Evolutionary conservation across 441 rosid species (phyloP).

Genomic region (Pelargonium citronellum): DNA sequence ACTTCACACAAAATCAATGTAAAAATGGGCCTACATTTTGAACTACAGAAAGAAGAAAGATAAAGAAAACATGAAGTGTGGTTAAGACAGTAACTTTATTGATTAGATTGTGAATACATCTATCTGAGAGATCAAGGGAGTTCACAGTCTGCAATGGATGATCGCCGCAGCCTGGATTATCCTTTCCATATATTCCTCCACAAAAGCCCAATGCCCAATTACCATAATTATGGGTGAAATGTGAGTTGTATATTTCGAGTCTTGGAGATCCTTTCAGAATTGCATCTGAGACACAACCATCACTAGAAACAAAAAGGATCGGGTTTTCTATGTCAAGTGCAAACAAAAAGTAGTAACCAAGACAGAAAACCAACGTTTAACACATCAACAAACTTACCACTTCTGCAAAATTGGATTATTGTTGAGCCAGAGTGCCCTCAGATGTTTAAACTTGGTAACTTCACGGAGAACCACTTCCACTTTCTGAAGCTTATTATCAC

Average conservation of each 20-base stretch:
- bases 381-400: conserved; percentile 38
- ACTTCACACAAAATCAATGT: background rate
- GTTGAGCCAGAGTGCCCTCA: conserved; percentile 82
- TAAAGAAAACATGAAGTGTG: background rate
- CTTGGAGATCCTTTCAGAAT: conserved; percentile 60
- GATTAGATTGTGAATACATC: conserved; percentile 54
- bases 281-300: conserved; percentile 34
- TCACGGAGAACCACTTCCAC: conserved; percentile 48
- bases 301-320: conserved; percentile 38
- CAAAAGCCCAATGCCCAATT: conserved; percentile 88
- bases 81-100: conserved; percentile 43
- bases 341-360: background rate
- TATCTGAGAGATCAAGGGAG: conserved; percentile 69
- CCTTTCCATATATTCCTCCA: conserved; percentile 57
- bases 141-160: conserved; percentile 49
- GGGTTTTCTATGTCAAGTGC: conserved; percentile 9
- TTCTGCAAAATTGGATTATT: conserved; percentile 54
- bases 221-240: conserved; percentile 59
- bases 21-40: background rate
- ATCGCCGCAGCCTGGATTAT: conserved; percentile 45
- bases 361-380: conserved; percentile 4
- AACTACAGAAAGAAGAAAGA: background rate
- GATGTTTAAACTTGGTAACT: conserved; percentile 54
- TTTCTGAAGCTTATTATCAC: conserved; percentile 60
- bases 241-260: conserved; percentile 76